phyloP scores from a whole-genome alignment of 495 filamentous ascomycete species.

The Aspergillus haitiensis region DNA sequence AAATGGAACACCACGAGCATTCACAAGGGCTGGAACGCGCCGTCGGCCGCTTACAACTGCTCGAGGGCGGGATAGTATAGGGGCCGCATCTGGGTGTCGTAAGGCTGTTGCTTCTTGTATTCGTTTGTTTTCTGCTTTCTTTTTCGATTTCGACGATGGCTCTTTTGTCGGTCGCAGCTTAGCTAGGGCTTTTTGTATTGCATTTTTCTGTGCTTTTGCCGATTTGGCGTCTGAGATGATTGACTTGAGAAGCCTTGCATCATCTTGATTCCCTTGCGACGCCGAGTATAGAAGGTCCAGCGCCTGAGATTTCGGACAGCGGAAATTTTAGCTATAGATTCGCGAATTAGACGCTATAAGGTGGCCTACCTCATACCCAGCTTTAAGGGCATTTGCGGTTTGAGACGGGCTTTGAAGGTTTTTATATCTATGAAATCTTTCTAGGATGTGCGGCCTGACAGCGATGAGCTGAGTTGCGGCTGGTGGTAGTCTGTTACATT shows the following conservation, averaged over 20 bases:
- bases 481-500: slow-evolving; percentile 52
- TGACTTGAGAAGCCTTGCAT: slow-evolving; percentile 25
- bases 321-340: slow-evolving; percentile 22
- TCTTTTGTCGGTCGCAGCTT: slow-evolving; percentile 21
- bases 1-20: slow-evolving; percentile 63
- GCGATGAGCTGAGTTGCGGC: slow-evolving; percentile 38
- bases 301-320: slow-evolving; percentile 26
- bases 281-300: slow-evolving; percentile 44
- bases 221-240: slow-evolving; percentile 28
- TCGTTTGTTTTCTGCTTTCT: slow-evolving; percentile 30
- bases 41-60: slow-evolving; percentile 53
- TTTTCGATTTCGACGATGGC: slow-evolving; percentile 26
- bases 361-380: slow-evolving; percentile 63
- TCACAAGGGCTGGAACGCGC: slow-evolving; percentile 59
- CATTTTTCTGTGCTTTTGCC: slow-evolving; percentile 23
- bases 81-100: slow-evolving; percentile 42
- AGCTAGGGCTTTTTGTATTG: slow-evolving; percentile 23
- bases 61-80: slow-evolving; percentile 46
- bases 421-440: slow-evolving; percentile 59
- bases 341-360: not conserved
- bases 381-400: slow-evolving; percentile 54
- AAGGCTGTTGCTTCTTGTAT: slow-evolving; percentile 31
- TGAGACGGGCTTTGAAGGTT: slow-evolving; percentile 55
- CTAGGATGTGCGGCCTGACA: slow-evolving; percentile 48
- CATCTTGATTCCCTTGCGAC: slow-evolving; percentile 31